Evolutionary conservation across 2,329 filamentous ascomycete species (phyloP), one percentile per base, ranked within the genome.

Genomic region (Trichoderma koningiopsis): DNA sequence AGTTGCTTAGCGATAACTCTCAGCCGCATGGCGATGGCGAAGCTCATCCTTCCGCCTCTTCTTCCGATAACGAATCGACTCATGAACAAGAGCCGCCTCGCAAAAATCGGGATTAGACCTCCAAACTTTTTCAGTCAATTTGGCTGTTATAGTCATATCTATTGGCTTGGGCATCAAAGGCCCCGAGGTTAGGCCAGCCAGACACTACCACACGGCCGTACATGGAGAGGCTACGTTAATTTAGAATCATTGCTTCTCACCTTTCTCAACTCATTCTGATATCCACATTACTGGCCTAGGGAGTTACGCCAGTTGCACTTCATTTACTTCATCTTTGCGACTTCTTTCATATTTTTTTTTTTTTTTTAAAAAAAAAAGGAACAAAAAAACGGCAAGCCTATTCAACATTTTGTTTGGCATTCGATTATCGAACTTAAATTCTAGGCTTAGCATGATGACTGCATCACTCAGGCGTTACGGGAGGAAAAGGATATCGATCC

Each of bases 1-100:
- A 83, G 33, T 74, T 85, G 5, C 77, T 78, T 5, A 79, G 73
- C 75, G 79, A 72, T 55, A 79, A 74, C 27, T 79, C 78, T 67
- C 77, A 78, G 69, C 74, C 49, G 5, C 31, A 29, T 47, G 73
- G 61, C 74, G 78, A 57, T 65, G 72, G 31, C 5, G 80, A 80
- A 52, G 76, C 76, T 2, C 76, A 29, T 59, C 58, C 72, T 7
- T 74, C 75, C 5, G 67, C 67, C 27, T 76, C 77, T 16, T 69
- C 75, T 4, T 78, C 81, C 14, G 81, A 82, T 68, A 76, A 74
- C 70, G 77, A 71, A 59, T 70, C 62, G 14, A 59, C 66, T 14
- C 68, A 68, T 59, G 61, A 56, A 64, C 58, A 67, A 55, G 60
- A 72, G 56, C 58, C 35, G n/a, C 37, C 66, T 13, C 40, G 52